Evolutionary conservation across 306 rosid genomes (phyloP).

Genomic region (Trifolium repens): DNA sequence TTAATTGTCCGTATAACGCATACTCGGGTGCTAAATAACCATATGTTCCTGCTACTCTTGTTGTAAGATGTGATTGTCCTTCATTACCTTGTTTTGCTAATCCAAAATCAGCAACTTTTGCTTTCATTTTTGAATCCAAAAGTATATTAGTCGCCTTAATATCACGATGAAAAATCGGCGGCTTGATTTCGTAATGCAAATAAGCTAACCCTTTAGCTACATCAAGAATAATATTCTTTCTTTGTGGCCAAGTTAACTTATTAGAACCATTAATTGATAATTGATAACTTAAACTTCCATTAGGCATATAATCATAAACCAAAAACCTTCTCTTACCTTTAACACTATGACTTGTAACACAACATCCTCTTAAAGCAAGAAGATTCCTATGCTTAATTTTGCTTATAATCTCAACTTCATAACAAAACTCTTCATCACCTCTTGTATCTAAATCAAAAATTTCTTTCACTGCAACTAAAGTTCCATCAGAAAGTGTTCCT

Average conservation of each 20-base stretch:
- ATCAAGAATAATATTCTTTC: constrained; percentile 75
- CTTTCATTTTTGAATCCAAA: constrained; percentile 70
- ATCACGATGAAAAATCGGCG: constrained; percentile 82
- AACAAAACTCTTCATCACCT: constrained; percentile 76
- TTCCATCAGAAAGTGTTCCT: constrained; percentile 71
- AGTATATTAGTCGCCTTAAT: constrained; percentile 76
- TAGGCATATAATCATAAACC: constrained; percentile 79
- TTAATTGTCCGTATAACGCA: constrained; percentile 77
- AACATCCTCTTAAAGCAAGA: constrained; percentile 74
- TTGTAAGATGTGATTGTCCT: constrained; percentile 72
- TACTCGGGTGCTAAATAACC: constrained; percentile 88
- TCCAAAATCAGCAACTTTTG: constrained; percentile 77
- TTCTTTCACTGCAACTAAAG: constrained; percentile 69
- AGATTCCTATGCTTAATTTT: constrained; percentile 82
- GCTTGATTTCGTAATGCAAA: constrained; percentile 75
- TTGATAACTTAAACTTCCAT: constrained; percentile 65
- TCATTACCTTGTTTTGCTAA: constrained; percentile 72
- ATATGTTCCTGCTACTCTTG: constrained; percentile 82
- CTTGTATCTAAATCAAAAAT: constrained; percentile 58
- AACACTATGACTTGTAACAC: constrained; percentile 62
- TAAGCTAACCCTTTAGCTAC: constrained; percentile 84
- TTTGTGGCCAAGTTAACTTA: constrained; percentile 74
- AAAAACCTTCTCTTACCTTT: constrained; percentile 71
- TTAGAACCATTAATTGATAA: constrained; percentile 45
- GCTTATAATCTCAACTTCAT: constrained; percentile 83